Conservation (phyloP, 2,329 filamentous ascomycete species). For the Cercospora sp. region DNA sequence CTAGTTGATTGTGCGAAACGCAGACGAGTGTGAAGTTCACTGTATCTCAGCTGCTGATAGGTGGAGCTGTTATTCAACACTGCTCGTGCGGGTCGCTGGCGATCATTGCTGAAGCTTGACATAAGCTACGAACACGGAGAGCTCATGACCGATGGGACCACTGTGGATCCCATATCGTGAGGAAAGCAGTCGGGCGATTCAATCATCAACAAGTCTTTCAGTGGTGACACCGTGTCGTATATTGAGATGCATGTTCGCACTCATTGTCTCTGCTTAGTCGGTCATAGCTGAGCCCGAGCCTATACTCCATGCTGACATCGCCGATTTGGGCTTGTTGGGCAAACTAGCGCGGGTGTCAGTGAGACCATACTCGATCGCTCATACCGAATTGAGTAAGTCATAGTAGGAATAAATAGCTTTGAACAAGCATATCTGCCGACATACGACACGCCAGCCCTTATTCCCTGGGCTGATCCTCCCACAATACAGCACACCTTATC, state of each 20-base stretch:
- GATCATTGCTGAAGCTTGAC: neutral
- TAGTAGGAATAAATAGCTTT: neutral
- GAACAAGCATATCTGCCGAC: neutral
- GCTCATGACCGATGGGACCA: neutral
- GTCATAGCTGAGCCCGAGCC: neutral
- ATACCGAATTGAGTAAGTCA: neutral
- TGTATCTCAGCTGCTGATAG: neutral
- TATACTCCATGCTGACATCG: neutral
- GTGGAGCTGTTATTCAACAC: neutral
- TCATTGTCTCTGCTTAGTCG: neutral
- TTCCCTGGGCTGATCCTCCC: conserved; percentile 16
- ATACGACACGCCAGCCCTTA: neutral
- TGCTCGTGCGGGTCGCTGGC: neutral
- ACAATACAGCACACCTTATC: conserved; percentile 23
- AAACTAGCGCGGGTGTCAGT: neutral
- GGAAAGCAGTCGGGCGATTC: neutral
- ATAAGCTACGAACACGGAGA: neutral
- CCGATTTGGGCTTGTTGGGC: neutral
- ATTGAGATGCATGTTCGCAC: neutral
- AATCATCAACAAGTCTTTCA: neutral
- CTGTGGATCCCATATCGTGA: neutral
- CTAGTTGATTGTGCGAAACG: neutral
- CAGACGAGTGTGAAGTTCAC: neutral
- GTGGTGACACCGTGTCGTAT: neutral
- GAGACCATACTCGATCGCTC: neutral